Conservation (phyloP, 2,329 filamentous ascomycete genomes). For the Penicillium italicum region DNA sequence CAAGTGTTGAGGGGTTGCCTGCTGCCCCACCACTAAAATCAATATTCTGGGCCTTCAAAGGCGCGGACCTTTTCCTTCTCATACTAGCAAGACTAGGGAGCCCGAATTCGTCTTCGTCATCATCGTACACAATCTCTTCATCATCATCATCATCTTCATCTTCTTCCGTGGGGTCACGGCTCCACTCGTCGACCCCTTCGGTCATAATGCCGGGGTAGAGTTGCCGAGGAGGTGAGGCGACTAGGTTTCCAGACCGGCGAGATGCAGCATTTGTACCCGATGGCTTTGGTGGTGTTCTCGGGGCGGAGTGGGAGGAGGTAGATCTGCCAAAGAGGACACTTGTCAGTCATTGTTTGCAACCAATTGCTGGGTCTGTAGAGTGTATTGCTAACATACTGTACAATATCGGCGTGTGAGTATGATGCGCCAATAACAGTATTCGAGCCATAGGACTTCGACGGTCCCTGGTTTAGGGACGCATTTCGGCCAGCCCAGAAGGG, state of each 20-base stretch:
- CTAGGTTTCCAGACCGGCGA: constrained; percentile 41
- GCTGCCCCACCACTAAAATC: constrained; percentile 40
- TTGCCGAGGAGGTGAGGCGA: constrained; percentile 57
- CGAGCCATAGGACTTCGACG: constrained; percentile 57
- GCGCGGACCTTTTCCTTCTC: constrained; percentile 63
- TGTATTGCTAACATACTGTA: constrained; percentile 59
- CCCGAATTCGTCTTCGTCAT: constrained; percentile 93
- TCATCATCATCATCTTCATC: constrained; percentile 59
- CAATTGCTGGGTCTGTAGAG: constrained; percentile 57
- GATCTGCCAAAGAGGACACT: constrained; percentile 13
- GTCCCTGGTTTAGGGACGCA: constrained; percentile 53
- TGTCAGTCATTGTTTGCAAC: constrained; percentile 14
- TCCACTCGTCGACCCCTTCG: constrained; percentile 79
- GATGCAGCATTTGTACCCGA: constrained; percentile 53
- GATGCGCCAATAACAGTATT: constrained; percentile 84
- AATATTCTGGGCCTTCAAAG: constrained; percentile 38
- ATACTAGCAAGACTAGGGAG: constrained; percentile 88
- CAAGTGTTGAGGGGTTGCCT: constrained; percentile 26
- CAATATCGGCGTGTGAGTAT: constrained; percentile 93
- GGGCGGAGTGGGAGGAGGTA: constrained; percentile 47
- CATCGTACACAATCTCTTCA: constrained; percentile 74
- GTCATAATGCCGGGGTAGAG: constrained; percentile 79
- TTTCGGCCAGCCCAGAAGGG: constrained; percentile 76
- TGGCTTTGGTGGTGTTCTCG: constrained; percentile 67
- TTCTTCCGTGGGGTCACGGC: constrained; percentile 50